A percentile compares a stretch with the other conserved stretches of the same genome.
These are phyloP conservation scores for Chernovozyma sophiae-reginae DNA, from an alignment of 1,139 yeast genomes.

Conservation along the genomic window DNA sequence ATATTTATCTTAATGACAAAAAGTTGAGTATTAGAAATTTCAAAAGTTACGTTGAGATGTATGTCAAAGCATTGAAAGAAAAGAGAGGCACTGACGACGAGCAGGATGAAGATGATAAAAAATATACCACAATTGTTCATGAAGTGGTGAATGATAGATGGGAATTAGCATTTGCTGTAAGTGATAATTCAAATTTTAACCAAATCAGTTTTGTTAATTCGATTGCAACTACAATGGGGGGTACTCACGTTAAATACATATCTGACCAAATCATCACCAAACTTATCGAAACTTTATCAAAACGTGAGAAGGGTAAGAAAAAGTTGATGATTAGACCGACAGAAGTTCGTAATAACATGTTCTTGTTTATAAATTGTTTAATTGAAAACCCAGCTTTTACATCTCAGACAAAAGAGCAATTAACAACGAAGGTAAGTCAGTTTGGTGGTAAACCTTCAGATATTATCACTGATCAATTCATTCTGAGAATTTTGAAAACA, in stretches of 20 bases:
- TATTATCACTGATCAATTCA: slow-evolving; percentile 68
- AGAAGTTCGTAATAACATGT: slow-evolving; percentile 88
- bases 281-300: slow-evolving; percentile 54
- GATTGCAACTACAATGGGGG: slow-evolving; percentile 96
- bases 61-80: slow-evolving; percentile 63
- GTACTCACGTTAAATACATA: slow-evolving; percentile 88
- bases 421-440: slow-evolving; percentile 82
- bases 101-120: slow-evolving; percentile 17
- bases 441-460: slow-evolving; percentile 71
- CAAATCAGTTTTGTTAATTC: slow-evolving; percentile 97
- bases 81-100: slow-evolving; percentile 21
- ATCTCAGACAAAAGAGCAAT: slow-evolving; percentile 94
- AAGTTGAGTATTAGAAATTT: slow-evolving; percentile 67
- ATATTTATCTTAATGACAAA: slow-evolving; percentile 74
- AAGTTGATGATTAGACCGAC: slow-evolving; percentile 75
- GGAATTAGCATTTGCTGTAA: slow-evolving; percentile 95
- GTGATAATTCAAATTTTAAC: slow-evolving; percentile 77
- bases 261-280: slow-evolving; percentile 81
- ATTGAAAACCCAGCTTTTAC: slow-evolving; percentile 97
- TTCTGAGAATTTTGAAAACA: slow-evolving; percentile 66
- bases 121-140: slow-evolving; percentile 61
- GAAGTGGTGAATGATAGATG: slow-evolving; percentile 72
- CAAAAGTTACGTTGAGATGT: slow-evolving; percentile 86
- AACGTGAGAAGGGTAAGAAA: slow-evolving; percentile 74
- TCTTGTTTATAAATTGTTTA: slow-evolving; percentile 84